Percentiles rank a stretch among this genome's conserved stretches.
These are phyloP conservation scores for Curvularia eragrostidis DNA, from an alignment of 2,329 filamentous ascomycete species.

Conservation along the genomic window DNA sequence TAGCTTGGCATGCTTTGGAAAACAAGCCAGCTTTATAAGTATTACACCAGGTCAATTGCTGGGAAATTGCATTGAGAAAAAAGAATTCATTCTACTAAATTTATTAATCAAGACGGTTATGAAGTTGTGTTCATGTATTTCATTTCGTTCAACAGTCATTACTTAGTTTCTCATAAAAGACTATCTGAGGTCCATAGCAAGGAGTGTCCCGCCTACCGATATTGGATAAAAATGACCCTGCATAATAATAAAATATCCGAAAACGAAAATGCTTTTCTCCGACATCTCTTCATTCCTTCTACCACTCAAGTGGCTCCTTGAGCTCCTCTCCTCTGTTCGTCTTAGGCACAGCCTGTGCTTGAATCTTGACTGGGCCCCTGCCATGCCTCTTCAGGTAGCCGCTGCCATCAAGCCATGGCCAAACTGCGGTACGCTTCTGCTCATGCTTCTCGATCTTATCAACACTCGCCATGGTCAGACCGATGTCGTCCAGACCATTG, in stretches of 20 bases:
- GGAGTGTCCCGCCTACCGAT: constrained; percentile 8
- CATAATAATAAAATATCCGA: neutral
- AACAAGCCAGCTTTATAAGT: neutral
- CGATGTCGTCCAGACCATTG: constrained; percentile 95
- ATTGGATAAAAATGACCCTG: neutral
- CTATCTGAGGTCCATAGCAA: constrained; percentile 2
- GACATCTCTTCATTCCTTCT: constrained; percentile 23
- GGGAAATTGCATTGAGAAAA: neutral
- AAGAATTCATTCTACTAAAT: neutral
- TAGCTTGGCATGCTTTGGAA: neutral
- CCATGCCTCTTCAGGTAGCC: constrained; percentile 73
- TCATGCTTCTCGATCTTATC: constrained; percentile 88
- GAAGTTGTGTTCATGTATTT: neutral
- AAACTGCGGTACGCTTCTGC: constrained; percentile 74
- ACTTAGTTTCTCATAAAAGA: constrained; percentile 2
- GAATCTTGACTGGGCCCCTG: constrained; percentile 66
- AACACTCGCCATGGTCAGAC: constrained; percentile 89
- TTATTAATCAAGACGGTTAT: neutral
- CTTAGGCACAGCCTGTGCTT: constrained; percentile 76
- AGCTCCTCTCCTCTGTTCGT: constrained; percentile 87
- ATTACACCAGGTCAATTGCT: neutral
- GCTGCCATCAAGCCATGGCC: constrained; percentile 89
- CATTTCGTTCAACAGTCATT: constrained; percentile 6
- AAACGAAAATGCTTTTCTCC: constrained; percentile 3
- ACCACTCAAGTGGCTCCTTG: constrained; percentile 90